Conservation (phyloP, 345 rosid species). For the Populus tremula region DNA sequence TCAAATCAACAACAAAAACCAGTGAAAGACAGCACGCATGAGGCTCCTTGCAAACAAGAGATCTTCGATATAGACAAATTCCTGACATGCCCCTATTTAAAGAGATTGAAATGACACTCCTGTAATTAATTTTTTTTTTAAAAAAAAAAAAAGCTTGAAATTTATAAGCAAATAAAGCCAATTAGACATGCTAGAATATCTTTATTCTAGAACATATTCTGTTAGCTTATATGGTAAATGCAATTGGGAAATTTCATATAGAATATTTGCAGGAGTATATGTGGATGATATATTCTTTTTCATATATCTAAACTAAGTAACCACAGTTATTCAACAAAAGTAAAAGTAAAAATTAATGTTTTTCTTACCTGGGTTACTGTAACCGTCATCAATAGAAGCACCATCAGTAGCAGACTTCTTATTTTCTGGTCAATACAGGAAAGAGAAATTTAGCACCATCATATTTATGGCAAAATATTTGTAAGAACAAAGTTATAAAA, state of each 20-base stretch:
- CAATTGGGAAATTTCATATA: not conserved
- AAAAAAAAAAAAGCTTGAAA: not conserved
- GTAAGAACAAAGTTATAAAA: not conserved
- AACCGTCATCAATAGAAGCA: slow-evolving; percentile 6
- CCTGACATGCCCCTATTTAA: not conserved
- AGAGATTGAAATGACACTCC: not conserved
- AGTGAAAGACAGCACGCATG: not conserved
- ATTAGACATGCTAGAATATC: not conserved
- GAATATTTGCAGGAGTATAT: not conserved
- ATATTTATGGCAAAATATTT: not conserved
- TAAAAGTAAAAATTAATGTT: not conserved
- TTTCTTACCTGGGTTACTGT: slow-evolving; percentile 16
- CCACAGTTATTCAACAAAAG: not conserved
- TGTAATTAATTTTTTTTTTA: too few species aligned
- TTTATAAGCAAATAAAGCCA: not conserved
- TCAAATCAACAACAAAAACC: not conserved
- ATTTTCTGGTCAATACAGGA: slow-evolving; percentile 16
- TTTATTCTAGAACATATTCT: not conserved
- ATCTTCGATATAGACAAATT: not conserved
- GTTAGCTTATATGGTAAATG: not conserved
- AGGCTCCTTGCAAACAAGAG: not conserved
- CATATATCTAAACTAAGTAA: not conserved
- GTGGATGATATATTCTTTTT: not conserved
- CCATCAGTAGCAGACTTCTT: slow-evolving; percentile 18
- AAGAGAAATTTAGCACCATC: not conserved